Evolutionary conservation across 371 early-diverging fungal species (phyloP).

Genomic region (Haplosporangium sp.): DNA sequence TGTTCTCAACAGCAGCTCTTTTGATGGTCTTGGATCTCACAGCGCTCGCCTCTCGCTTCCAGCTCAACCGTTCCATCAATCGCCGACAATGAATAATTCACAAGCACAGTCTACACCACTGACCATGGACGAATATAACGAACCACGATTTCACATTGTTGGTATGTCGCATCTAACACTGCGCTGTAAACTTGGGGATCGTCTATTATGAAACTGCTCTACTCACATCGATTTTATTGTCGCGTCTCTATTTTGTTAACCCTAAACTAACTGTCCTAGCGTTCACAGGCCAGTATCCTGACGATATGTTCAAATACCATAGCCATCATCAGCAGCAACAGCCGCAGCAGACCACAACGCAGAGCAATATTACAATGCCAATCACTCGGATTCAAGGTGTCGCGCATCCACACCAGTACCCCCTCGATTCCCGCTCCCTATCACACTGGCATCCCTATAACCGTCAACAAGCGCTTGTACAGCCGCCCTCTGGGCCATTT

Average conservation of each 20-base stretch:
- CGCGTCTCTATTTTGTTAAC: too few species aligned
- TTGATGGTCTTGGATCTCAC: conserved; percentile 3
- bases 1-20: conserved; percentile 3
- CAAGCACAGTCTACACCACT: background rate
- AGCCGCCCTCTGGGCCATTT: background rate
- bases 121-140: conserved; percentile 4
- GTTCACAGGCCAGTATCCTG: too few species aligned
- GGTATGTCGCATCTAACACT: background rate
- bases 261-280: too few species aligned
- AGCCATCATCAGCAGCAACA: background rate
- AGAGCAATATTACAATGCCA: background rate
- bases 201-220: too few species aligned
- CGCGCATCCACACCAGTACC: conserved; percentile 5
- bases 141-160: background rate
- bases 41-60: conserved; percentile 3
- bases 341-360: background rate
- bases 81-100: background rate
- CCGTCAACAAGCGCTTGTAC: conserved; percentile 11
- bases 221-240: too few species aligned
- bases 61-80: conserved; percentile 7
- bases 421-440: conserved; percentile 6
- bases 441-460: conserved; percentile 36
- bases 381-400: background rate
- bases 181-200: too few species aligned
- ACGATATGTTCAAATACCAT: too few species aligned